Percentiles rank a stretch among this genome's conserved stretches.
Conservation (phyloP, 2,329 filamentous ascomycete genomes). For the Beauveria caledonica region DNA sequence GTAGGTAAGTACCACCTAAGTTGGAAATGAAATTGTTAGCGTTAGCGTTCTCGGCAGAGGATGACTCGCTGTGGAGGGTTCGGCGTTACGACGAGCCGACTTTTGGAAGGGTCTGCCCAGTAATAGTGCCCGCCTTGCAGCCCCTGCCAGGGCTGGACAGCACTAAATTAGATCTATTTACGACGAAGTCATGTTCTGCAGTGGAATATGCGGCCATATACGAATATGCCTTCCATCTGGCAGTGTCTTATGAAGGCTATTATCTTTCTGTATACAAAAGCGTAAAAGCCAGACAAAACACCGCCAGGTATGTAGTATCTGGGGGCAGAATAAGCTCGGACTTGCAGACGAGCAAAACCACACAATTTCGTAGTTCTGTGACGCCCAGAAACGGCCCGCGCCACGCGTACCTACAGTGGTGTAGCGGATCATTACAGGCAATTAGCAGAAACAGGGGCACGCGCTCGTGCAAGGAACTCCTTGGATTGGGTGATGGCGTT, state of each 20-base stretch:
- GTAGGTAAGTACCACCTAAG: too few species aligned
- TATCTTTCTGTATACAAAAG: too few species aligned
- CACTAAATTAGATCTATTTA: too few species aligned
- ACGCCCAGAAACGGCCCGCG: neutral
- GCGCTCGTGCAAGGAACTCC: neutral
- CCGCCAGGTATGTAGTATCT: neutral
- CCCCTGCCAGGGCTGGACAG: neutral
- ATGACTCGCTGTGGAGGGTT: neutral
- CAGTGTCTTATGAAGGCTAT: too few species aligned
- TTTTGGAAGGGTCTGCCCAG: neutral
- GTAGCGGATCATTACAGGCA: too few species aligned
- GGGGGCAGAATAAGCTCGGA: neutral
- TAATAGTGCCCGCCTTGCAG: neutral
- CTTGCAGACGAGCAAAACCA: neutral
- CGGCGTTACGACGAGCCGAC: constrained; percentile 3
- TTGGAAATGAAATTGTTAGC: neutral
- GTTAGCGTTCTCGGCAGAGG: neutral
- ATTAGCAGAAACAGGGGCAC: neutral
- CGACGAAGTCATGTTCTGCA: too few species aligned
- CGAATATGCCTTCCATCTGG: too few species aligned
- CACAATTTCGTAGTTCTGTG: neutral
- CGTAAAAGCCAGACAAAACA: neutral
- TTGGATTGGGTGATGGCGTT: neutral
- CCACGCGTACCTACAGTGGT: too few species aligned
- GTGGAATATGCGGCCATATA: too few species aligned